Evolutionary conservation across 306 rosid genomes (phyloP).

Genomic region (Medicago ruthenica): DNA sequence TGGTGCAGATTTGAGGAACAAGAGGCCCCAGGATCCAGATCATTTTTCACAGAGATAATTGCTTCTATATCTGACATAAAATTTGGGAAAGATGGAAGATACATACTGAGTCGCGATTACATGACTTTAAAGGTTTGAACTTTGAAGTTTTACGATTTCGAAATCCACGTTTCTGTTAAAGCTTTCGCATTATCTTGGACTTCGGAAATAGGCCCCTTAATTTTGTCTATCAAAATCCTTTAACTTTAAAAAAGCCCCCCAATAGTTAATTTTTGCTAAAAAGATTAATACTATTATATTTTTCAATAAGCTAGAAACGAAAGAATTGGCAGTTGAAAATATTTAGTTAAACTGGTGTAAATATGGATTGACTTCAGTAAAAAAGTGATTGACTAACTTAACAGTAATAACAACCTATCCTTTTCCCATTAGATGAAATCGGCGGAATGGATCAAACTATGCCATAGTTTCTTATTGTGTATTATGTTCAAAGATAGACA

Average conservation of each 20-base stretch:
- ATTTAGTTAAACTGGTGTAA: constrained; percentile 4
- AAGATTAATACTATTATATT: background rate
- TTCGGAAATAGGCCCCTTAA: background rate
- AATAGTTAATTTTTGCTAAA: background rate
- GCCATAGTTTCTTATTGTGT: too few relatives aligned
- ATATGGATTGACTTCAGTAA: background rate
- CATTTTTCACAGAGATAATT: constrained; percentile 97
- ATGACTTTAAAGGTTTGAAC: constrained; percentile 92
- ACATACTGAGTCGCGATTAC: constrained; percentile 96
- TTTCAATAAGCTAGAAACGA: constrained; percentile 9
- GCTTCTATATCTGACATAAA: constrained; percentile 98
- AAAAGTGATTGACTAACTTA: background rate
- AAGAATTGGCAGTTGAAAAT: background rate
- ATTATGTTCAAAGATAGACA: too few relatives aligned
- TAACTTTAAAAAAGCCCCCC: background rate
- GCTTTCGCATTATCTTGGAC: constrained; percentile 32
- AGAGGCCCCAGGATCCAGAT: constrained; percentile 90
- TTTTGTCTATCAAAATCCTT: constrained; percentile 18
- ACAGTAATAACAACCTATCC: background rate
- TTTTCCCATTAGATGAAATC: background rate
- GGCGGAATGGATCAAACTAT: background rate
- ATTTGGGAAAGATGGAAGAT: constrained; percentile 90
- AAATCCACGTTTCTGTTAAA: constrained; percentile 17
- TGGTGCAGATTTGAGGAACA: constrained; percentile 93
- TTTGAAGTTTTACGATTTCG: constrained; percentile 16